Base-by-base conservation (phyloP, 345 rosid species). In the Chamaenerion angustifolium region DNA sequence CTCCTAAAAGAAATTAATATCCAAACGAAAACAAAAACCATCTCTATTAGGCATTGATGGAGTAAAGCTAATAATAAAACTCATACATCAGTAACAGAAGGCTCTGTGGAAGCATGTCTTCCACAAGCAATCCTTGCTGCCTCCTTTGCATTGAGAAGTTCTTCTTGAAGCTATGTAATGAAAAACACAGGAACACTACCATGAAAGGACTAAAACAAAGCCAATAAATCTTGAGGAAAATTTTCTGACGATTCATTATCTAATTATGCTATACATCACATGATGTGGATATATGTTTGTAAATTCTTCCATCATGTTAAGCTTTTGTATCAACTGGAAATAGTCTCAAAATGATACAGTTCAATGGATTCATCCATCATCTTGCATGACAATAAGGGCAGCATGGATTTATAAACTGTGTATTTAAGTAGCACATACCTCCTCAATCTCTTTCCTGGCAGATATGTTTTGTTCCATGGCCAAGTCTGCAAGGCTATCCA, bases 401-500 rank as follows among this genome's bases (percentile, higher is more conserved):
- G 5, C 10, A 31, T 31, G 37, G 37, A 31, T 14, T 8, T 16
- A 12, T 21, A 23, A 16, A 44, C 27, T 50, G 43, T 54, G 19
- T 43, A 51, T 42, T 54, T 42, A 27, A 11, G 45, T 12, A 51
- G 31, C 8, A 12, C 59, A 58, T 80, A 88, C 97, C 95, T 80
- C 87, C 58, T 72, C 85, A 67, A 75, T 45, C 59, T 78, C 80
- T 71, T 76, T 78, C 54, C 44, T 67, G 10, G 77, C 85, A 67
- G 69, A 68, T 53, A 61, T 55, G 46, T 61, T 73, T 62, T 78
- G 81, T 71, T 82, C 78, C 12, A 80, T 72, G 40, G 81, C 81
- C 52, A 70, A 56, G 43, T 71, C 71, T 50, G 65, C 78, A 45
- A 73, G 58, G 61, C 56, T 71, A 46, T 85, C 73, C 51, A 80